These are phyloP conservation scores for Hypomontagnella submonticulosa DNA, from an alignment of 495 filamentous ascomycete species.

Conservation along the genomic window DNA sequence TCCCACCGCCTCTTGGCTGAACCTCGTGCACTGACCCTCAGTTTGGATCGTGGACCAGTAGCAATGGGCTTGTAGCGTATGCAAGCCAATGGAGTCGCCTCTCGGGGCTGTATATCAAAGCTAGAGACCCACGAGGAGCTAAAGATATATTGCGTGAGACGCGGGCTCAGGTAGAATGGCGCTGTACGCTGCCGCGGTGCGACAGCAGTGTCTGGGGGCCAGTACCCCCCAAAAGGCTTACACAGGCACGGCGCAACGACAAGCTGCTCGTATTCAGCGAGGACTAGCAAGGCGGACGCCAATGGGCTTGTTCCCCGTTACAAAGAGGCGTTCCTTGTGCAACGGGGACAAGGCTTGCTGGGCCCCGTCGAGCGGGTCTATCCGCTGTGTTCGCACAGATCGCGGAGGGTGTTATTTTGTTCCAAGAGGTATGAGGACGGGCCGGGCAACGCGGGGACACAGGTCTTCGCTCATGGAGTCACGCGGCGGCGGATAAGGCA, in stretches of 20 bases:
- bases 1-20: constrained; percentile 43
- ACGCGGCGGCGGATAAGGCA: constrained; percentile 61
- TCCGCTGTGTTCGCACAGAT: constrained; percentile 48
- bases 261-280: constrained; percentile 50
- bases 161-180: constrained; percentile 46
- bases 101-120: constrained; percentile 41
- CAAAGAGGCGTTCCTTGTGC: constrained; percentile 57
- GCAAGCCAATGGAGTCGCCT: constrained; percentile 44
- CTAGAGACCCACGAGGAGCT: constrained; percentile 37
- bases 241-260: constrained; percentile 43
- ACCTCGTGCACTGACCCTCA: constrained; percentile 38
- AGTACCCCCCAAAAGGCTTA: constrained; percentile 43
- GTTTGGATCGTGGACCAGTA: constrained; percentile 44
- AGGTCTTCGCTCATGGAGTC: constrained; percentile 53
- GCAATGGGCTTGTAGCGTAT: constrained; percentile 35
- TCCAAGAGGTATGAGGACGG: constrained; percentile 47
- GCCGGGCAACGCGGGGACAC: constrained; percentile 48
- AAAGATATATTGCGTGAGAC: constrained; percentile 49
- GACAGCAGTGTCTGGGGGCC: constrained; percentile 46
- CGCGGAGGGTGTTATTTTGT: constrained; percentile 51
- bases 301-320: constrained; percentile 59
- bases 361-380: constrained; percentile 44
- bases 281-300: constrained; percentile 48
- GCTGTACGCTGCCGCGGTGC: constrained; percentile 51
- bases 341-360: constrained; percentile 49